Evolutionary conservation across 2,329 filamentous ascomycete species (phyloP), one percentile per base, ranked within the genome.

Genomic region (Neofusicoccum sp.): DNA sequence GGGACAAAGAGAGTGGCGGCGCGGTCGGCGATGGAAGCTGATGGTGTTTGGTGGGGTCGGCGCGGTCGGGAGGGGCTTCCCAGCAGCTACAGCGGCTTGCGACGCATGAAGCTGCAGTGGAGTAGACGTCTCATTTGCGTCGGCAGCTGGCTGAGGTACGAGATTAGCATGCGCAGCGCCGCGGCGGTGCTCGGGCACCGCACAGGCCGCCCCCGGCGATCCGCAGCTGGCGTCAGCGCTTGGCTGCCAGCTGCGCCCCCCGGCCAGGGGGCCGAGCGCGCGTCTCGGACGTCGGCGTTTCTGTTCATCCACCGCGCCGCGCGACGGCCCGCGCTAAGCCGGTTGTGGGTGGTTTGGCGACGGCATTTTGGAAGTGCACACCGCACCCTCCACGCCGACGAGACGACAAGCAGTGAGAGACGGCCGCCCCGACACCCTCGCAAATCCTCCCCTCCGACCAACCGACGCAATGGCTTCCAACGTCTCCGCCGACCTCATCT

Each of bases 401-500:
- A 28, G 47, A 60, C 47, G 31, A 24, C 57, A 30, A 38, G 44
- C 24, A 26, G 20, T 41, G 57, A 60, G 57, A 60, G 57, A 58
- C 57, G 57, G 33, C 56, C 43, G 43, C 56, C 53, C 43, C 44
- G 57, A 60, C 43, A 60, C 44, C 44, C 44, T 40, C 34, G 33
- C 43, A 40, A 38, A n/a, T 34, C 44, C 44, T 34, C 41, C 28
- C 36, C 31, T 33, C 57, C 57, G 28, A 30, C 45, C 45, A 43
- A 60, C 28, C 57, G 57, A 30, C 69, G 75, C 76, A 73, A 82
- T 80, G 78, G 82, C 85, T 71, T 79, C 87, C 73, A 91, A 92
- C 84, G 84, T 96, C 76, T 96, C 92, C 78, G 81, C 88, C 76
- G 93, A 97, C 82, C 85, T 97, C 73, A 82, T 96, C 84, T 98